These are phyloP conservation scores for Coemansia sp. DNA, from an alignment of 192 early-diverging fungal genomes.

Conservation along the genomic window DNA sequence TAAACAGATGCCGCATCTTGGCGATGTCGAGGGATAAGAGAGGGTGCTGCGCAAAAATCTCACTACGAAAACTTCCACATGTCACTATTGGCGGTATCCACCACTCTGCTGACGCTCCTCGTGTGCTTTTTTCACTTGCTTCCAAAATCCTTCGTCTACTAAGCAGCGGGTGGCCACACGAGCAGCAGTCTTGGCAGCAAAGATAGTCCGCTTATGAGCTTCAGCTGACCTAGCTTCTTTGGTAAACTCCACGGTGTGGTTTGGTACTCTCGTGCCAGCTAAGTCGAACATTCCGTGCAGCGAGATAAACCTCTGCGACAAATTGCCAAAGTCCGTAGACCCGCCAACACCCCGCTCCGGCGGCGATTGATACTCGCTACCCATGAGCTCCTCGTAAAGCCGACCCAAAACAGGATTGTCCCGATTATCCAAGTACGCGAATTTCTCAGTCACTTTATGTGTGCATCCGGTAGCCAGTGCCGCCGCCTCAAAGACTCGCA, in stretches of 20 bases:
- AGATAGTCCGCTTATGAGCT: conserved; percentile 60
- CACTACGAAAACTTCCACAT: not conserved
- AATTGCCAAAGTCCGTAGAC: conserved; percentile 73
- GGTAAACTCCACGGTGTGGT: conserved; percentile 67
- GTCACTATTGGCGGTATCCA: not conserved
- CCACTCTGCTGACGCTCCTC: not conserved
- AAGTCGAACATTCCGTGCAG: conserved; percentile 53
- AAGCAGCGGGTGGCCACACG: conserved; percentile 46
- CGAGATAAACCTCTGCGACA: conserved; percentile 63
- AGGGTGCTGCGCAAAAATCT: not conserved
- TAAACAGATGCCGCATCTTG: not conserved
- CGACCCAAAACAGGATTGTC: conserved; percentile 55
- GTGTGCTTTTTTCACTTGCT: conserved; percentile 33
- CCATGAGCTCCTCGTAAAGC: conserved; percentile 51
- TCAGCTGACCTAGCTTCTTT: conserved; percentile 54
- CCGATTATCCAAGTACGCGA: conserved; percentile 58
- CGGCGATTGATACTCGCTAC: conserved; percentile 12
- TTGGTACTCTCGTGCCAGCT: conserved; percentile 56
- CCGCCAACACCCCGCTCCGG: conserved; percentile 48
- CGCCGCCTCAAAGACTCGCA: conserved; percentile 60
- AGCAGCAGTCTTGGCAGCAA: conserved; percentile 57
- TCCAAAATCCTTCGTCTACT: conserved; percentile 50
- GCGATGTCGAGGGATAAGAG: not conserved
- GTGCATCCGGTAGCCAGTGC: conserved; percentile 69
- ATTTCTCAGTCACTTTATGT: conserved; percentile 55